Evolutionary conservation across 2,329 filamentous ascomycete genomes (phyloP), one percentile per base, ranked within the genome.

Genomic region (Xylaria sp.): DNA sequence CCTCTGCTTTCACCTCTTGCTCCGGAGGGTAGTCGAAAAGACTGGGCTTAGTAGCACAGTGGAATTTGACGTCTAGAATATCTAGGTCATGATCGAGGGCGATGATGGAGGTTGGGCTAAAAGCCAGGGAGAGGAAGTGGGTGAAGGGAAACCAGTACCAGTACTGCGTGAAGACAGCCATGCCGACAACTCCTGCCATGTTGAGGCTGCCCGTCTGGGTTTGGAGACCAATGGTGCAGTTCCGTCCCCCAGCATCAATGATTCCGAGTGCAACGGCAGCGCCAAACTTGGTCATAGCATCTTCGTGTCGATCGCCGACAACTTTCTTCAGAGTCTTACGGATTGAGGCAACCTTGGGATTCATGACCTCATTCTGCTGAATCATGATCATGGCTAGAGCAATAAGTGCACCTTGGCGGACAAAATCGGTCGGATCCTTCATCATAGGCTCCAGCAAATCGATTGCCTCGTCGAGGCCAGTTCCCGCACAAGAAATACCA

Each of bases 101-200:
- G 70, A 98, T 97, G 73, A 99, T 91, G 1, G 95, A 91, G 1
- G 96, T 99, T 1, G 95, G 95, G n/a, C 92, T 93, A 79, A 99
- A 98, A 72, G 92, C 93, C 64, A 99, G 84, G 0, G 94, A 96
- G 60, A 99, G 78, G 87, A 99, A 99, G 79, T 99, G 95, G 29
- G 95, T 96, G 72, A 98, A 90, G 62, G 95, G 95, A 86, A 99
- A 99, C 95, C 95, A 99, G 82, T 99, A 99, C 95, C 95, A 99
- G 82, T 99, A 99, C 76, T 99, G 95, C 8, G 93, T 96, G 79
- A 99, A 99, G 55, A 99, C 91, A 27, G 93, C 94, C 88, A 97
- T 97, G 69, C 95, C 96, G 17, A 99, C 93, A 68, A 99, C 96
- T 64, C 92, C 96, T 17, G 93, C 88, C 93, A 99, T 97, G 83